Evolutionary conservation across 2,329 filamentous ascomycete species (phyloP).

Genomic region (Penicillium decumbens): DNA sequence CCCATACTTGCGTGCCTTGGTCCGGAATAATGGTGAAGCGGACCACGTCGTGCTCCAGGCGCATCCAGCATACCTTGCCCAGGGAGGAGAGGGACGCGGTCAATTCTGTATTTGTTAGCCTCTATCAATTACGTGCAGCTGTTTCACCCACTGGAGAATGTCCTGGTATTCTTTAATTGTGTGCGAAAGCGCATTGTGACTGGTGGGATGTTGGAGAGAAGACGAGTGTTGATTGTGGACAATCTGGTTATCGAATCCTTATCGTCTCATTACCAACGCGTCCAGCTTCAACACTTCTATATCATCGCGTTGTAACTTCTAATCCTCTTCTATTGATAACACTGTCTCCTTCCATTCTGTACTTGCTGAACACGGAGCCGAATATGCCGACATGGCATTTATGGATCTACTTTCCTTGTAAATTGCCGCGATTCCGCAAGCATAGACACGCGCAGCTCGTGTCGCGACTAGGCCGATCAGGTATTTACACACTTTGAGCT

Average conservation of each 20-base stretch:
- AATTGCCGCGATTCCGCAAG: conserved; percentile 93
- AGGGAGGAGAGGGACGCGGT: conserved; percentile 60
- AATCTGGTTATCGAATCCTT: conserved; percentile 1
- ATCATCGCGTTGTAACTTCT: not conserved
- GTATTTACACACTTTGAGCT: conserved; percentile 27
- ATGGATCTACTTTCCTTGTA: conserved; percentile 84
- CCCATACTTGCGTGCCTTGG: conserved; percentile 94
- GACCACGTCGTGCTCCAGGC: conserved; percentile 77
- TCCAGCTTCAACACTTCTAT: not conserved
- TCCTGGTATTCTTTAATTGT: conserved; percentile 29
- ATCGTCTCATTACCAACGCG: conserved; percentile 2
- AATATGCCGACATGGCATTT: conserved; percentile 89
- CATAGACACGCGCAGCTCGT: conserved; percentile 67
- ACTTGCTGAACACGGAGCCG: conserved; percentile 86
- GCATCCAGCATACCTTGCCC: conserved; percentile 85
- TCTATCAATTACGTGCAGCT: not conserved
- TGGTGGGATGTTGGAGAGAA: conserved; percentile 3
- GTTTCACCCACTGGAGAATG: conserved; percentile 16
- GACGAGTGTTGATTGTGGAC: conserved; percentile 8
- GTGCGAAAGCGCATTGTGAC: conserved; percentile 33
- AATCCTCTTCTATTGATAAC: not conserved
- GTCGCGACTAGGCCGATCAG: conserved; percentile 91
- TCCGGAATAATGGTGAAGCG: conserved; percentile 96
- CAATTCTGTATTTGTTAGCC: conserved; percentile 44
- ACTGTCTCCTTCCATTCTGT: not conserved